Conservation (phyloP, 306 rosid species). For the Hippophae gyantsensis region DNA sequence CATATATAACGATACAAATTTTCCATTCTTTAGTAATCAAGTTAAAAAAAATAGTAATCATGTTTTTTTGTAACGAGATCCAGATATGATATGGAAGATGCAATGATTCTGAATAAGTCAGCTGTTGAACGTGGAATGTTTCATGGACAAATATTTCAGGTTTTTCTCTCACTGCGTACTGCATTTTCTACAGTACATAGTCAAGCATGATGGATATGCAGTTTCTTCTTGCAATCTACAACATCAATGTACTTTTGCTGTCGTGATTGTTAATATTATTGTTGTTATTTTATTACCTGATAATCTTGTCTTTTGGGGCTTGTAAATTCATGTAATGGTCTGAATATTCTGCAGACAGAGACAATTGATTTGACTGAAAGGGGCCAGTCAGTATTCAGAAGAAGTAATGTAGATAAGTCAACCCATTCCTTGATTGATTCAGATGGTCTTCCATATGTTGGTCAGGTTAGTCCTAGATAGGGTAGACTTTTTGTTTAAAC, state of each 20-base stretch:
- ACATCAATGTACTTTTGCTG: background rate
- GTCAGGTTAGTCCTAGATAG: slow-evolving; percentile 59
- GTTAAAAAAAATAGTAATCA: slow-evolving; percentile 8
- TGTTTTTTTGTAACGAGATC: slow-evolving; percentile 15
- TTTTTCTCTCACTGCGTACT: slow-evolving; percentile 22
- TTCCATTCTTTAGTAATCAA: background rate
- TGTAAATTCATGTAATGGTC: slow-evolving; percentile 2
- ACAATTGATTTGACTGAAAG: slow-evolving; percentile 55
- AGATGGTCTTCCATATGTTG: slow-evolving; percentile 97
- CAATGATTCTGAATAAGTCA: slow-evolving; percentile 94
- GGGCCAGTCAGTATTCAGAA: slow-evolving; percentile 38
- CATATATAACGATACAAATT: background rate
- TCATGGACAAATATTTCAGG: slow-evolving; percentile 93
- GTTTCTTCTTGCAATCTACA: no score
- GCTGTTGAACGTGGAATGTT: slow-evolving; percentile 97
- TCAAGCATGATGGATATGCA: background rate
- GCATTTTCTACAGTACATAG: slow-evolving; percentile 1
- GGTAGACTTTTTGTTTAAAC: background rate
- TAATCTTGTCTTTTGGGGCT: background rate
- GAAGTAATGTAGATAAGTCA: slow-evolving; percentile 43
- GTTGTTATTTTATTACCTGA: background rate
- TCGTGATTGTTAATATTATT: background rate
- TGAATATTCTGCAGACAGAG: slow-evolving; percentile 57
- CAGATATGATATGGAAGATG: slow-evolving; percentile 98
- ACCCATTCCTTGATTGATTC: slow-evolving; percentile 43